Base-by-base conservation (phyloP, 805 yeast genomes). In the Wickerhamiella spandovensis region DNA sequence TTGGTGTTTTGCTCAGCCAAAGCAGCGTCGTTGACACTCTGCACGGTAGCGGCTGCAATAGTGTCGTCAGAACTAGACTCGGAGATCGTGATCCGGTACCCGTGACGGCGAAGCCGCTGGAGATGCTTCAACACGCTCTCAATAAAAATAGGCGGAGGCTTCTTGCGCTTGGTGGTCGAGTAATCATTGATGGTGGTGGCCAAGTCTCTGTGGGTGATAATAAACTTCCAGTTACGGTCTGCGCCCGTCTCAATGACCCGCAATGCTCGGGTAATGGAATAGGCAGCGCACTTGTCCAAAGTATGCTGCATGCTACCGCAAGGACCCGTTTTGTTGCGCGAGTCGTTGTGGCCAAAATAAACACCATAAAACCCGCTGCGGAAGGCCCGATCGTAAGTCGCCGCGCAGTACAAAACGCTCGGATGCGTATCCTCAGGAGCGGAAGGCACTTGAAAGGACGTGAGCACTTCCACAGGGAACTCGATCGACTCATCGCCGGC, bases 401-500 rank as follows among this genome's bases (percentile, higher is more conserved):
- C 47, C 4, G 41, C 43, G 3, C 46, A 38, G 35, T 37, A 37
- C 5, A 49, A 20, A 13, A 22, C 9, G 18, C 30, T 45, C 12
- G 47, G 43, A 13, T 24, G 24, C n/a, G 25, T 18, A 15, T 49
- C 52, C 13, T 41, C 48, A 5, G 52, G 47, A 5, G 52, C 43
- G 24, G 23, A 13, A 10, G 48, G 48, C 15, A 48, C 44, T 7
- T 44, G 46, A n/a, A 49, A 46, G 3, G 45, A 24, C 23, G 23
- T 32, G 13, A 44, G 21, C 8, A 22, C 18, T 5, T n/a, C 23
- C 17, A 39, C 23, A 13, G 50, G 47, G 17, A 52, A n/a, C 20
- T 52, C 54, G 20, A 52, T 47, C 25, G 45, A 17, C 7, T 22
- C 12, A 37, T 49, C 50, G 15, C 54, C 54, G 3, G 54, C 54